Evolutionary conservation across 2,329 filamentous ascomycete species (phyloP).

Genomic region (Pyricularia sp.): DNA sequence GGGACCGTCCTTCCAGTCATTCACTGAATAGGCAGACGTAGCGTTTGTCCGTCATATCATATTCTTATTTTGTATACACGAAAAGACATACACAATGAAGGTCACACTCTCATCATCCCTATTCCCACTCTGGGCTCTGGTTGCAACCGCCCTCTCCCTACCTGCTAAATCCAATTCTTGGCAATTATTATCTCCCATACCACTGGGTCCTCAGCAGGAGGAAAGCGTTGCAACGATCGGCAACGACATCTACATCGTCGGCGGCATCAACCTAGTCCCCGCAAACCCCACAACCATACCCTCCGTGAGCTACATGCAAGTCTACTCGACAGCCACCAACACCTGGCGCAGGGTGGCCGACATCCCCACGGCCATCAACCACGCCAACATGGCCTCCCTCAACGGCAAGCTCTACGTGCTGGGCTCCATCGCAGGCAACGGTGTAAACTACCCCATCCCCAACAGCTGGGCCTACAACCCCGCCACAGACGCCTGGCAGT

Average conservation of each 20-base stretch:
- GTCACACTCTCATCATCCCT: no score
- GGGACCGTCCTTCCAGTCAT: no score
- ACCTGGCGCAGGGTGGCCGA: conserved; percentile 19
- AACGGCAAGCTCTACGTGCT: conserved; percentile 27
- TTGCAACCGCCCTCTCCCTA: no score
- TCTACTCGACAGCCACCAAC: conserved; percentile 20
- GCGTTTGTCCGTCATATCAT: no score
- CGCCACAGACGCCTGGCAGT: conserved; percentile 16
- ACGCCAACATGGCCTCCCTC: conserved; percentile 25
- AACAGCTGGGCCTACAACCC: conserved; percentile 22
- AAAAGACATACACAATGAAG: no score
- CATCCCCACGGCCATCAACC: conserved; percentile 21
- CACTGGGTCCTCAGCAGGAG: not conserved
- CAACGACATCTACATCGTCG: conserved; percentile 9
- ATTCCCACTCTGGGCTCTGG: no score
- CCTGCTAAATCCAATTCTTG: not conserved
- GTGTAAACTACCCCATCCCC: conserved; percentile 17
- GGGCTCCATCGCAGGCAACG: conserved; percentile 20
- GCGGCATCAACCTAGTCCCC: conserved; percentile 14
- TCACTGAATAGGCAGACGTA: no score
- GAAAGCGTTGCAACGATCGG: not conserved
- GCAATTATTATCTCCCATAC: not conserved
- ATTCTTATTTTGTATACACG: no score
- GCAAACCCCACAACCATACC: conserved; percentile 8
- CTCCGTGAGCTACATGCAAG: conserved; percentile 19